Evolutionary conservation across 306 rosid genomes (phyloP), one percentile per base, ranked within the genome.

Genomic region (Rosa chinensis): DNA sequence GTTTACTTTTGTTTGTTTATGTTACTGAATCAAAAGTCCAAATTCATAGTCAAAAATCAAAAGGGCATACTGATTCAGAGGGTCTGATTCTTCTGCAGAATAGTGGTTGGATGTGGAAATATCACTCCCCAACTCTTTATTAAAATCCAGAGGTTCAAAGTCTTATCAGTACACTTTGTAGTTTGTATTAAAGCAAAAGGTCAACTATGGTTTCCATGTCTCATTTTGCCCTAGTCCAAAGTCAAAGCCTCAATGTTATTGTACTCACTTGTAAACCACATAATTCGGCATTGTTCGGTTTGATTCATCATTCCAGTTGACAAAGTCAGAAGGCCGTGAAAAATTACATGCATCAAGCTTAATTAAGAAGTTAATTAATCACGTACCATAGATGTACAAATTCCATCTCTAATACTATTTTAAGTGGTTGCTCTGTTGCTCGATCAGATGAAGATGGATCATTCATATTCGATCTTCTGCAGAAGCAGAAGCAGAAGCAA

Each of bases 71-170:
- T 9, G 16, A 70, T 70, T 21, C 53, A 58, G 67, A 58, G 66
- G 18, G 16, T 10, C 47, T 5, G 52, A 12, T 7, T 35, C 67
- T n/a, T 48, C 50, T 66, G 43, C 14, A 50, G 66, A 66, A 40
- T 40, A 47, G 74, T 69, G 17, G 58, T 42, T 68, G 56, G 74
- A 42, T 20, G 66, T 52, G 67, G 81, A 68, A 53, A 68, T 78
- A 25, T 40, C 69, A 23, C 58, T 40, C 2, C 2, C 47, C 0
- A 37, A 32, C 37, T 32, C n/a, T 13, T 13, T 35, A 66, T 66
- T 37, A 35, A 37, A 37, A 6, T 16, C 14, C 1, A 40, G 12
- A 40, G 14, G 72, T 13, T 39, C 16, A 66, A 16, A 35, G 70
- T 64, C 70, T 28, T 63, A 5, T 13, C 42, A 66, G 47, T 37